Evolutionary conservation across 345 rosid genomes (phyloP).

Genomic region (Abelmoschus esculentus): DNA sequence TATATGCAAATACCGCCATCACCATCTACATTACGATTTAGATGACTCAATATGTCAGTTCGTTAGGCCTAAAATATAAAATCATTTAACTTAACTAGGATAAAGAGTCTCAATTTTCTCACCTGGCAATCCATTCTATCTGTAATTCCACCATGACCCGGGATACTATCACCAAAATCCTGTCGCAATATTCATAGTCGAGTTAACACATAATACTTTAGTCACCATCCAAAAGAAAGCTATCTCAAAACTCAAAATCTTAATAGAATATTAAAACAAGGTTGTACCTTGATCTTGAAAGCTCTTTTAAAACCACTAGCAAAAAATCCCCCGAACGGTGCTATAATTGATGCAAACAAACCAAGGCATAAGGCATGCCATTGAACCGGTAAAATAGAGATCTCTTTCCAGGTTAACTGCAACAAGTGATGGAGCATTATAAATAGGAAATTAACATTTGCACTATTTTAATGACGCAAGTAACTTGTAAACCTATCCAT

Average conservation of each 20-base stretch:
- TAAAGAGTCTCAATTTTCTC: conserved; percentile 1
- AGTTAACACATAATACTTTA: background rate
- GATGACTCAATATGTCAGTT: background rate
- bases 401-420: conserved; percentile 92
- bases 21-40: conserved; percentile 53
- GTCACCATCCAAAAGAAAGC: background rate
- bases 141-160: conserved; percentile 98
- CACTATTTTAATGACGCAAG: background rate
- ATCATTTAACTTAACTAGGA: background rate
- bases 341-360: conserved; percentile 93
- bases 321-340: conserved; percentile 98
- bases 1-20: conserved; percentile 96
- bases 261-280: background rate
- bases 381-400: conserved; percentile 74
- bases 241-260: too few species aligned
- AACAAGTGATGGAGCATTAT: background rate
- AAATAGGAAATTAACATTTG: background rate
- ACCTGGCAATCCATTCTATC: conserved; percentile 99
- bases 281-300: conserved; percentile 74
- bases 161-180: conserved; percentile 99
- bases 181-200: conserved; percentile 16
- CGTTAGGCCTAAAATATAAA: background rate
- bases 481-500: background rate
- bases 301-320: conserved; percentile 98
- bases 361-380: conserved; percentile 95